Evolutionary conservation across 352 stramenopile genomes (phyloP), one percentile per base, ranked within the genome.

Genomic region (Phytopythium montanum): DNA sequence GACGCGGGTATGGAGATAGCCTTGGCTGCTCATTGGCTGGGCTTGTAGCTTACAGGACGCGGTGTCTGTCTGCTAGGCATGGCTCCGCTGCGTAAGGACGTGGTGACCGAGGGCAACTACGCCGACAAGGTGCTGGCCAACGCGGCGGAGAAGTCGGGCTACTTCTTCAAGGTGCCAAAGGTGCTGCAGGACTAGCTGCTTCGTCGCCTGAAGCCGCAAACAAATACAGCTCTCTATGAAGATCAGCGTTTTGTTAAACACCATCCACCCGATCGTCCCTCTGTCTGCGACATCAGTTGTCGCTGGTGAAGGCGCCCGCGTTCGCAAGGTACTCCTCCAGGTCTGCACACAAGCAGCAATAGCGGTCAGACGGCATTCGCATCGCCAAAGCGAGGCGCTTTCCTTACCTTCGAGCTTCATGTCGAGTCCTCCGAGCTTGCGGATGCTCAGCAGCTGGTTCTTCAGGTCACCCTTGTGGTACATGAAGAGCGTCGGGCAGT

Each of bases 401-500:
- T 16, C 34, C 42, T n/a, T 28, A 92, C 79, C 81, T 81, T 93
- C 76, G 25, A 91, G 72, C 61, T 92, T 92, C 75, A 94, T 96
- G 62, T 93, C 71, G 33, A 92, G 68, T 31, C 90, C 92, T 18
- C 88, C 89, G 36, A 97, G 79, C 68, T 95, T 93, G 59, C 80
- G 86, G 52, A 96, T 90, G 41, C 85, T 79, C 42, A 97, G 69
- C 44, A 98, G 65, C 66, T 98, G 91, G 62, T 92, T 96, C 75
- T 90, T 74, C 21, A 98, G 78, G 23, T 73, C 64, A 13, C 89
- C 88, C 55, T 97, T 87, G 59, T 93, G 74, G 76, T 98, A 98
- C 76, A 97, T 89, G 68, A 98, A 97, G 31, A 98, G 75, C 48
- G 91, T 97, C 29, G 92, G 92, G 64, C 95, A 90, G 75, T 97